These are phyloP conservation scores for Daucus carota DNA, from an alignment of 129 eudicot species.

Conservation along the genomic window DNA sequence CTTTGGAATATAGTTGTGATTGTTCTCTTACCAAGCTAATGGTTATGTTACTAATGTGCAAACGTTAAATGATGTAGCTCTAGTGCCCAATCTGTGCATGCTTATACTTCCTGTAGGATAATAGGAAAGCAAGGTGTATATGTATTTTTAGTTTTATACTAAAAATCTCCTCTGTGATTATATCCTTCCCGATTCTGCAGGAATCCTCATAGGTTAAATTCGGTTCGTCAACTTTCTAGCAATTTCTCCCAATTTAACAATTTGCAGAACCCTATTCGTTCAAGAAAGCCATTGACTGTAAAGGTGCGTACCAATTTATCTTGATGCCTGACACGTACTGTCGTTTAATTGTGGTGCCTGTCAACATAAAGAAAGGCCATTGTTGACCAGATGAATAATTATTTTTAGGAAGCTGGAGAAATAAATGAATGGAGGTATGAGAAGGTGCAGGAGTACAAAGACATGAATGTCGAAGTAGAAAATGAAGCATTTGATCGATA, in stretches of 20 bases:
- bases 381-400: background rate
- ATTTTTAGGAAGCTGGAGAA: constrained; percentile 66
- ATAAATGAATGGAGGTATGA: constrained; percentile 88
- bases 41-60: background rate
- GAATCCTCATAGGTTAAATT: constrained; percentile 47
- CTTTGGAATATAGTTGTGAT: background rate
- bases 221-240: constrained; percentile 80
- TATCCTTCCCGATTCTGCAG: constrained; percentile 18
- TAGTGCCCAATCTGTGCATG: background rate
- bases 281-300: constrained; percentile 80
- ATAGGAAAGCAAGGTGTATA: background rate
- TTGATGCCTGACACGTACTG: background rate
- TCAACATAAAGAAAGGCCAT: background rate
- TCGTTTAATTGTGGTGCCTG: background rate
- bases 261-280: constrained; percentile 58
- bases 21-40: background rate
- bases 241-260: constrained; percentile 81
- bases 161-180: background rate
- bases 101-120: background rate
- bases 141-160: background rate
- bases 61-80: background rate
- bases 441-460: constrained; percentile 74
- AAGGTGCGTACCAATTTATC: constrained; percentile 37
- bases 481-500: constrained; percentile 86
- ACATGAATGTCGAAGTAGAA: constrained; percentile 59